These are phyloP conservation scores for Setomelanomma holmii DNA, from an alignment of 2,329 filamentous ascomycete species.

Conservation along the genomic window DNA sequence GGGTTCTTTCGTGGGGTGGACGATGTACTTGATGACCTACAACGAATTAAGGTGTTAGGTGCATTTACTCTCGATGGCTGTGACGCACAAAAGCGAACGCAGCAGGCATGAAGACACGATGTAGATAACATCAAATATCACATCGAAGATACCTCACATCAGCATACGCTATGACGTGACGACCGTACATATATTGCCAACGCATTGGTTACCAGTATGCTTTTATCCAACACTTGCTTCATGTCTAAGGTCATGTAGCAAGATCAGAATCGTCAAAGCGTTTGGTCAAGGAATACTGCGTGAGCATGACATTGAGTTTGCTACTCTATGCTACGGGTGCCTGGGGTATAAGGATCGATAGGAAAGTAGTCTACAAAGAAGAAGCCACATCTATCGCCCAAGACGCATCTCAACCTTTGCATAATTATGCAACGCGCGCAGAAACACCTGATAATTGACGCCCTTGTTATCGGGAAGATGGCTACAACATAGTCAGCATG, in stretches of 20 bases:
- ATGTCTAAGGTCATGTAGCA: no score
- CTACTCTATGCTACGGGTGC: neutral
- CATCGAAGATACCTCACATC: conserved; percentile 40
- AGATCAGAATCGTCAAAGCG: no score
- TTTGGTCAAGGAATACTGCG: no score
- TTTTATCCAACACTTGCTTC: no score
- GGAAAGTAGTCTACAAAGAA: conserved; percentile 5
- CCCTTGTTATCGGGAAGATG: conserved; percentile 74
- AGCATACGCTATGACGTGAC: neutral
- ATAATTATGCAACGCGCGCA: conserved; percentile 82
- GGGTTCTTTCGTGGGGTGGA: conserved; percentile 46
- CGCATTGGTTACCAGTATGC: no score
- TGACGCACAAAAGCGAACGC: conserved; percentile 40
- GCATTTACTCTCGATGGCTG: conserved; percentile 43
- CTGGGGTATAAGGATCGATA: conserved; percentile 21
- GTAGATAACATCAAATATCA: conserved; percentile 40
- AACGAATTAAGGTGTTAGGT: conserved; percentile 49
- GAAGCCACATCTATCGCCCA: conserved; percentile 59
- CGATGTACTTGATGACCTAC: conserved; percentile 51
- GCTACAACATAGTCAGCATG: conserved; percentile 31
- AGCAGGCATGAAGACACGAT: conserved; percentile 38
- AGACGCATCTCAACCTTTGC: conserved; percentile 88
- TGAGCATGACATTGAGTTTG: no score
- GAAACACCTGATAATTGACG: conserved; percentile 93
- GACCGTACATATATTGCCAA: neutral